phyloP scores from a whole-genome alignment of 2,329 filamentous ascomycete genomes.

The Colletotrichum nymphaeae region DNA sequence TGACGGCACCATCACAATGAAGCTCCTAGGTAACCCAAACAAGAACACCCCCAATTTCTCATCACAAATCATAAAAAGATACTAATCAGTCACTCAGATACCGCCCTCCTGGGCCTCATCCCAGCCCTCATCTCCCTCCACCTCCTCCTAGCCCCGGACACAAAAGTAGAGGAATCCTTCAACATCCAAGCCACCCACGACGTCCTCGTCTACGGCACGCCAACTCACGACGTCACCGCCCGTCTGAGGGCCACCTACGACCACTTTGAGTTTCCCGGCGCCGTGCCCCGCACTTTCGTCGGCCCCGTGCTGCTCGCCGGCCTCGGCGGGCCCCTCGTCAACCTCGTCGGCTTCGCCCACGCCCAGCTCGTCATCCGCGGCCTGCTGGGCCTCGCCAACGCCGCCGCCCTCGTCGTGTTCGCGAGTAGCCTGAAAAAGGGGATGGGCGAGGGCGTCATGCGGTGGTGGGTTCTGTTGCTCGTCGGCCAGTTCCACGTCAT shows the following conservation, averaged over 20 bases:
- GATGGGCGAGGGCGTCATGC: slow-evolving; percentile 75
- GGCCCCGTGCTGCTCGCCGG: slow-evolving; percentile 83
- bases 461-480: slow-evolving; percentile 85
- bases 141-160: slow-evolving; percentile 83
- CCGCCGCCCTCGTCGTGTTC: slow-evolving; percentile 74
- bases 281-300: slow-evolving; percentile 90
- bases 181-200: slow-evolving; percentile 96
- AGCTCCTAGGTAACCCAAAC: slow-evolving; percentile 35
- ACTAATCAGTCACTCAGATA: slow-evolving; percentile 50
- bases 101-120: slow-evolving; percentile 64
- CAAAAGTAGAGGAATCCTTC: slow-evolving; percentile 99
- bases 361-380: slow-evolving; percentile 75
- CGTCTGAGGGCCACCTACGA: slow-evolving; percentile 78
- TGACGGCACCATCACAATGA: slow-evolving; percentile 36
- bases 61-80: background rate
- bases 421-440: slow-evolving; percentile 70
- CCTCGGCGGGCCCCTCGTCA: slow-evolving; percentile 74
- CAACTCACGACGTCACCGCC: slow-evolving; percentile 63
- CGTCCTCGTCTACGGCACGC: slow-evolving; percentile 83
- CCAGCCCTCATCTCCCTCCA: slow-evolving; percentile 75
- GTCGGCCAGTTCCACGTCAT: slow-evolving; percentile 90
- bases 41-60: background rate
- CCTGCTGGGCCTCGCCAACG: slow-evolving; percentile 83
- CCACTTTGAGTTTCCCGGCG: slow-evolving; percentile 89
- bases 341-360: slow-evolving; percentile 64